Percentiles rank a stretch among this genome's conserved stretches.
phyloP scores from a whole-genome alignment of 768 basidiomycete genomes.

The Agaricus subrufescens region DNA sequence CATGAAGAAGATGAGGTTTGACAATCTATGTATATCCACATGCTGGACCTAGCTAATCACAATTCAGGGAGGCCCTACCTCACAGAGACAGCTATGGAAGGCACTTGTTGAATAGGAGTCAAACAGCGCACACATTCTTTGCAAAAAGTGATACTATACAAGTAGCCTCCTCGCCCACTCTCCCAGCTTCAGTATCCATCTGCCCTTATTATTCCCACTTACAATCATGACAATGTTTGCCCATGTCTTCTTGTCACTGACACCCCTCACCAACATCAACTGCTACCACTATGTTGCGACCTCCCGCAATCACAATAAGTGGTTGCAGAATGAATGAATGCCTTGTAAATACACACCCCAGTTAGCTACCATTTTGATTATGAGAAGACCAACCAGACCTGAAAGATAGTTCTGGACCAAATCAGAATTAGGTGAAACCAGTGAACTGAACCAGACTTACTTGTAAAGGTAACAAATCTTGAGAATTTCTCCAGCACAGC shows the following conservation, averaged over 20 bases:
- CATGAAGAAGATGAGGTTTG: conserved; percentile 61
- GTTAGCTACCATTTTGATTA: conserved; percentile 92
- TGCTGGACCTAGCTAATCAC: background rate
- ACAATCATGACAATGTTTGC: no score
- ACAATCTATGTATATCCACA: conserved; percentile 41
- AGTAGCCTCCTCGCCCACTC: no score
- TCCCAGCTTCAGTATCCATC: no score
- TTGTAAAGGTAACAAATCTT: conserved; percentile 87
- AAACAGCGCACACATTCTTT: conserved; percentile 13
- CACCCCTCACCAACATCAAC: no score
- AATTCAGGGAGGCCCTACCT: conserved; percentile 14
- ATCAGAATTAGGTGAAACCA: background rate
- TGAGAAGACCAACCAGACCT: conserved; percentile 76
- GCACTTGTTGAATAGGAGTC: conserved; percentile 10
- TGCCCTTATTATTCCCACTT: no score
- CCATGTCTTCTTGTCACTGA: no score
- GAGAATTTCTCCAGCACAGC: conserved; percentile 74
- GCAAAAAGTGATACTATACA: conserved; percentile 14
- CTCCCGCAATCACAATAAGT: no score
- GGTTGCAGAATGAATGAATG: background rate
- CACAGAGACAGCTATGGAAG: conserved; percentile 15
- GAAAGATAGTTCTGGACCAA: conserved; percentile 79
- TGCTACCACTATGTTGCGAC: no score
- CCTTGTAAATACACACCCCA: conserved; percentile 60
- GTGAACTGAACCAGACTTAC: conserved; percentile 31